A percentile compares a stretch with the other conserved stretches of the same genome.
Conservation (phyloP, 805 yeast genomes). For the Wickerhamiella siamensis region DNA sequence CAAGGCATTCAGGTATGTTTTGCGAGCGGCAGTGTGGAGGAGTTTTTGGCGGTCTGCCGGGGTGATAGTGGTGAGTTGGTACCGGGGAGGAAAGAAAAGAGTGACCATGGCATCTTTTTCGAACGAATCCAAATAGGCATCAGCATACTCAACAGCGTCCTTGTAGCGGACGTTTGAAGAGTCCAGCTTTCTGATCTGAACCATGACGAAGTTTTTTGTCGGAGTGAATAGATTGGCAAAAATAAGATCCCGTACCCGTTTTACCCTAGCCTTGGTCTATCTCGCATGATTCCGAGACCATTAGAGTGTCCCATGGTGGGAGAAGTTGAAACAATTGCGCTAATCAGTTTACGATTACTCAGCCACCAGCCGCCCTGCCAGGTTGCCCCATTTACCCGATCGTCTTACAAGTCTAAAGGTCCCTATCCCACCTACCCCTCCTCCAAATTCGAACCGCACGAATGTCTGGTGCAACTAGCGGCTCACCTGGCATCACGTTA, state of each 20-base stretch:
- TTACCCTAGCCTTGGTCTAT: no score
- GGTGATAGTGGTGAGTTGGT: not conserved
- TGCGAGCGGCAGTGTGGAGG: not conserved
- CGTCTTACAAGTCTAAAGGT: no score
- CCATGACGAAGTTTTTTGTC: not conserved
- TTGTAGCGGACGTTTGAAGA: not conserved
- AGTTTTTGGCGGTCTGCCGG: not conserved
- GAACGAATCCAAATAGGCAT: not conserved
- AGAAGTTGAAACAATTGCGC: no score
- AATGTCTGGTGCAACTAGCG: not conserved
- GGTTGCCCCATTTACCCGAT: no score
- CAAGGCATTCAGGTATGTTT: not conserved
- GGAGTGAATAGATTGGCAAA: not conserved
- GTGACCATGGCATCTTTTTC: not conserved
- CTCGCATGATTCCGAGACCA: no score
- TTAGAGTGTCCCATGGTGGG: not conserved
- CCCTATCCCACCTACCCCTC: no score
- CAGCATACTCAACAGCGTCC: not conserved
- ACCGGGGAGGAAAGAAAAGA: not conserved
- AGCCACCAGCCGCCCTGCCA: no score
- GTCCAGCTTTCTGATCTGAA: not conserved
- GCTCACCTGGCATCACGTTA: conserved; percentile 20
- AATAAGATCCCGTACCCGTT: not conserved
- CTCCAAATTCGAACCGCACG: no score
- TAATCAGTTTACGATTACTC: no score